Percentiles rank a stretch among this genome's conserved stretches.
Conservation (phyloP, 2,329 filamentous ascomycete genomes). For the Cladosporium colombiae region DNA sequence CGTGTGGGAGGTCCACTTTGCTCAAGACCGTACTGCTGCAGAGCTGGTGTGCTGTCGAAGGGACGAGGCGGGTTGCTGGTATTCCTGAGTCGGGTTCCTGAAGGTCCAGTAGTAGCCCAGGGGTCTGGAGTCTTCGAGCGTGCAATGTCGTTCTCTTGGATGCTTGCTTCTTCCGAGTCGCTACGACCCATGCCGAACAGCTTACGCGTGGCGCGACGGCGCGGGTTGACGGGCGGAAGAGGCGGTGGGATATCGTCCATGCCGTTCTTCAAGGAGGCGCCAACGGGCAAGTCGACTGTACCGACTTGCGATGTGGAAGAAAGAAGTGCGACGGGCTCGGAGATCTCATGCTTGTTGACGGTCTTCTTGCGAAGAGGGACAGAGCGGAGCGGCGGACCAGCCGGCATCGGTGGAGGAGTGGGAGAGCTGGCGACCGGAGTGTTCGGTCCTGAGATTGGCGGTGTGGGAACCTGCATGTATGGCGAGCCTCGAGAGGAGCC, state of each 20-base stretch:
- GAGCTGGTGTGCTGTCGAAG: conserved; percentile 25
- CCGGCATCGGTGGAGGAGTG: conserved; percentile 31
- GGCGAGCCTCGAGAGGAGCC: conserved; percentile 36
- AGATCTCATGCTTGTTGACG: conserved; percentile 63
- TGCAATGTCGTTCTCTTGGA: neutral
- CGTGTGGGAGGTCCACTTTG: conserved; percentile 14
- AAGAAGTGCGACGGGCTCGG: conserved; percentile 56
- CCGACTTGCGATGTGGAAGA: conserved; percentile 60
- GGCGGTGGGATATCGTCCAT: conserved; percentile 52
- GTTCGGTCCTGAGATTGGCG: conserved; percentile 51
- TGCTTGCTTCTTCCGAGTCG: conserved; percentile 12
- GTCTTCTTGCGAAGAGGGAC: conserved; percentile 55
- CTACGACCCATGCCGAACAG: conserved; percentile 33
- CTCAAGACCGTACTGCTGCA: conserved; percentile 23
- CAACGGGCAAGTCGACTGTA: conserved; percentile 58
- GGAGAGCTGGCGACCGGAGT: conserved; percentile 38
- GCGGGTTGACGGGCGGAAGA: conserved; percentile 61
- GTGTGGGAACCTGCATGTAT: conserved; percentile 56
- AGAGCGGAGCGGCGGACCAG: conserved; percentile 45
- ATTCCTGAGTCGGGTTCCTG: conserved; percentile 3
- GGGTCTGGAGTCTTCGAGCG: conserved; percentile 29
- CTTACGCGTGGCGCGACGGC: conserved; percentile 50
- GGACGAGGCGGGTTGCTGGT: conserved; percentile 15
- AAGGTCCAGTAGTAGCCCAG: conserved; percentile 21
- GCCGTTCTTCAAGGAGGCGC: conserved; percentile 56